A percentile compares a stretch with the other conserved stretches of the same genome.
Conservation (phyloP, 2,329 filamentous ascomycete species). For the Aspergillus piperis region DNA sequence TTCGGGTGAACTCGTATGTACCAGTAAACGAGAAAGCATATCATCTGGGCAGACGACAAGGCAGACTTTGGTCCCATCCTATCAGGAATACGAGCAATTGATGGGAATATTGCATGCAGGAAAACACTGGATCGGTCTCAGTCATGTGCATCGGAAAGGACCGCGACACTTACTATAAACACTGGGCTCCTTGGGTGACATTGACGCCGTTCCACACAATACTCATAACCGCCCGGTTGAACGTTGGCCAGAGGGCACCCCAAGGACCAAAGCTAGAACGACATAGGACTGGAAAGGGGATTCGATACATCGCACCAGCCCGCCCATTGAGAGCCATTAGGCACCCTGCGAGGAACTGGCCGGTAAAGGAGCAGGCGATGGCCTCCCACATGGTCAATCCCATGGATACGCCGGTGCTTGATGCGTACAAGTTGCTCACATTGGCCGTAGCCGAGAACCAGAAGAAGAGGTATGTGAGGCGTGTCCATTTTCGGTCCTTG, state of each 20-base stretch:
- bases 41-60: constrained; percentile 45
- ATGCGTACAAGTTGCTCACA: constrained; percentile 44
- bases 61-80: constrained; percentile 44
- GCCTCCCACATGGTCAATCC: constrained; percentile 55
- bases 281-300: constrained; percentile 47
- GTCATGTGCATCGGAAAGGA: background rate
- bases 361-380: constrained; percentile 44
- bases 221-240: constrained; percentile 45
- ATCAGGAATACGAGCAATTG: constrained; percentile 43
- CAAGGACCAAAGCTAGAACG: constrained; percentile 49
- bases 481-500: constrained; percentile 46
- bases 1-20: background rate
- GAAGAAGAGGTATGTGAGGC: constrained; percentile 45
- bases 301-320: constrained; percentile 47
- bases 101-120: constrained; percentile 47
- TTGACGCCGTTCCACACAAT: constrained; percentile 52
- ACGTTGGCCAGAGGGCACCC: constrained; percentile 48
- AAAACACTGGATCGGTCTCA: constrained; percentile 31
- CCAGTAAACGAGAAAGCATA: constrained; percentile 48
- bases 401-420: constrained; percentile 42
- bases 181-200: constrained; percentile 40
- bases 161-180: constrained; percentile 31
- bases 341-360: constrained; percentile 38
- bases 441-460: constrained; percentile 46
- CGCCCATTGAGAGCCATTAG: constrained; percentile 47